Evolutionary conservation across 2,329 filamentous ascomycete species (phyloP).

Genomic region (Ramularia endophylla): DNA sequence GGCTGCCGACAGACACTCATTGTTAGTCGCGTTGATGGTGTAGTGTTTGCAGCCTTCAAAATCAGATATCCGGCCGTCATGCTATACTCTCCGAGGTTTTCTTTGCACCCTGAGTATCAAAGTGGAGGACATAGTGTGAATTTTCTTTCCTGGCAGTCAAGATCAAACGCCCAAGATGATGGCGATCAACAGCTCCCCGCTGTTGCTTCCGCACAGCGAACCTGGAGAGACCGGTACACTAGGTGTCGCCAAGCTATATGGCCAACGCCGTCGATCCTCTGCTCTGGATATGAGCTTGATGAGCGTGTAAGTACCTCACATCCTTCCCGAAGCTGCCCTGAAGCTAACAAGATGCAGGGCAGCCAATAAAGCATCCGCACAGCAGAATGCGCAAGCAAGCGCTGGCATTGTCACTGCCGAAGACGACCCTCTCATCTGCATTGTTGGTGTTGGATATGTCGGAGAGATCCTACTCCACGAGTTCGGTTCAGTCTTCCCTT

Average conservation of each 20-base stretch:
- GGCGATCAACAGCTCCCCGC: slow-evolving; percentile 2
- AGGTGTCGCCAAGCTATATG: slow-evolving; percentile 3
- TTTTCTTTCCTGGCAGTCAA: too few species aligned
- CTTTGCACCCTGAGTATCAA: too few species aligned
- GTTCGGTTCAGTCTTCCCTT: slow-evolving; percentile 15
- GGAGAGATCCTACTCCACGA: slow-evolving; percentile 17
- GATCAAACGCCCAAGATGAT: not conserved
- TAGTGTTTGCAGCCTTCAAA: too few species aligned
- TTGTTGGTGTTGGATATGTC: slow-evolving; percentile 19
- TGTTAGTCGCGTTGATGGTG: too few species aligned
- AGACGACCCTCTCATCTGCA: slow-evolving; percentile 9
- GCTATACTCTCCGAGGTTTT: too few species aligned
- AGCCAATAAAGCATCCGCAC: slow-evolving; percentile 1
- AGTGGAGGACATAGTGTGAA: too few species aligned
- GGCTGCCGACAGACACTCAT: too few species aligned
- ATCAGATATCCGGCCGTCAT: too few species aligned
- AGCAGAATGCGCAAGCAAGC: not conserved
- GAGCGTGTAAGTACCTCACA: slow-evolving; percentile 6
- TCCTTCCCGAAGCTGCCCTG: not conserved
- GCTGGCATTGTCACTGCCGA: slow-evolving; percentile 5
- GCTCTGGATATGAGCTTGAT: slow-evolving; percentile 10
- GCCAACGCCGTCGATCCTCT: slow-evolving; percentile 6
- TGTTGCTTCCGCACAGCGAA: slow-evolving; percentile 5
- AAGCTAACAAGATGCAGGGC: slow-evolving; percentile 3
- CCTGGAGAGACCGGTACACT: slow-evolving; percentile 1